Evolutionary conservation across 2,329 filamentous ascomycete genomes (phyloP), one percentile per base, ranked within the genome.

Genomic region (Paecilomyces sp.): DNA sequence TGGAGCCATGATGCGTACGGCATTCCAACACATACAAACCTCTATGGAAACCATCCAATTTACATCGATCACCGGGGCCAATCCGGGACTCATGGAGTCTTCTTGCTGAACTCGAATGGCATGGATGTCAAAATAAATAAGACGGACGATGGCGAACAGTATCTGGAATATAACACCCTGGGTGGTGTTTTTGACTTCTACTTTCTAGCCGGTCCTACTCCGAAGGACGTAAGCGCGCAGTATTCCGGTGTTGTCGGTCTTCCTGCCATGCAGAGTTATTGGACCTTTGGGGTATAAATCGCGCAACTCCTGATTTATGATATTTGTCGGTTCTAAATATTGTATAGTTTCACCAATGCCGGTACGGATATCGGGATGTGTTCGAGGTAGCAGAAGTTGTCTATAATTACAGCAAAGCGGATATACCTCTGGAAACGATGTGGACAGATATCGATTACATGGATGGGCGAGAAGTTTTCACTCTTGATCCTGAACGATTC

Each of bases 81-180:
- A 28, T 69, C 58, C 76, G 85, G 68, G 75, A 87, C 61, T 70
- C 90, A 76, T 81, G 87, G 75, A 18, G 88, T 90, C 2, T 88
- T 90, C 69, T 76, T 91, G 25, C 74, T 89, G 63, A 91, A 90
- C 72, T 87, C 85, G 12, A 88, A 90, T 66, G 88, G 85, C 34
- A 92, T 92, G 86, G 88, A 92, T 61, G 80, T 92, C 70, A 88
- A 87, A 65, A 86, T 92, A 71, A 83, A 91, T 70, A 83, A 85
- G 63, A 83, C 83, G 1, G 74, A 78, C 4, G 72, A 79, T 25
- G 78, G 81, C 7, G 80, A 83, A 6, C 86, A 92, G 69, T 91
- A 87, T 60, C 81, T 94, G 4, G 88, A 92, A 73, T 94, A 92
- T 76, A 91, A 92, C 71, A 85, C 85, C 1, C 80, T 93, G 0